Percentiles rank a stretch among this genome's conserved stretches.
Conservation (phyloP, 2,329 filamentous ascomycete genomes). For the Fusarium sp. region DNA sequence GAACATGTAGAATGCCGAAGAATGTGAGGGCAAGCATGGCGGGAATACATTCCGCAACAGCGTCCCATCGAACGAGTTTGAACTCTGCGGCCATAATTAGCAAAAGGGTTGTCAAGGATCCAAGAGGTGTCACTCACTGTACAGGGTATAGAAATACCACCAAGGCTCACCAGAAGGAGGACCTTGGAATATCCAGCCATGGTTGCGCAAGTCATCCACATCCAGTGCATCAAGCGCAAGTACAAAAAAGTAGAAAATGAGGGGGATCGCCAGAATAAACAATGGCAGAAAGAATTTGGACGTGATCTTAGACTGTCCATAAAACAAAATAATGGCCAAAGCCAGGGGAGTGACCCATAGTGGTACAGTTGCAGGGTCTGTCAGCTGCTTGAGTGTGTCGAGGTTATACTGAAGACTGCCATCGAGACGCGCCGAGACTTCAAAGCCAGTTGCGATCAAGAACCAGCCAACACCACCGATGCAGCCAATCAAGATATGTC, state of each 20-base stretch:
- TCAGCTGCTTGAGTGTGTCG: constrained; percentile 79
- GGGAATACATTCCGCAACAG: constrained; percentile 85
- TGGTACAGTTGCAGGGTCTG: constrained; percentile 77
- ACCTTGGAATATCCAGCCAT: constrained; percentile 92
- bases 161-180: constrained; percentile 89
- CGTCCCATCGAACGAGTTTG: constrained; percentile 82
- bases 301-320: constrained; percentile 79
- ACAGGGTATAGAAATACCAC: constrained; percentile 98
- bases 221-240: constrained; percentile 75
- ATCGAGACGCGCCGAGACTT: constrained; percentile 90
- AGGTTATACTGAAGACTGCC: constrained; percentile 87
- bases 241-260: constrained; percentile 83
- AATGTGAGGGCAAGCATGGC: constrained; percentile 98
- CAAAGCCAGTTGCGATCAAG: constrained; percentile 88
- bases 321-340: constrained; percentile 81
- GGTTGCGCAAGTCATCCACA: constrained; percentile 73
- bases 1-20: constrained; percentile 96
- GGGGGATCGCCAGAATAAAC: constrained; percentile 84
- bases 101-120: background rate
- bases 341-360: constrained; percentile 86
- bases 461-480: constrained; percentile 98
- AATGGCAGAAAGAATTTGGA: constrained; percentile 88
- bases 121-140: constrained; percentile 69
- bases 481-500: constrained; percentile 95
- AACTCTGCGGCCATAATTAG: constrained; percentile 70